Evolutionary conservation across 306 rosid genomes (phyloP), one percentile per base, ranked within the genome.

Genomic region (Vigna unguiculata): DNA sequence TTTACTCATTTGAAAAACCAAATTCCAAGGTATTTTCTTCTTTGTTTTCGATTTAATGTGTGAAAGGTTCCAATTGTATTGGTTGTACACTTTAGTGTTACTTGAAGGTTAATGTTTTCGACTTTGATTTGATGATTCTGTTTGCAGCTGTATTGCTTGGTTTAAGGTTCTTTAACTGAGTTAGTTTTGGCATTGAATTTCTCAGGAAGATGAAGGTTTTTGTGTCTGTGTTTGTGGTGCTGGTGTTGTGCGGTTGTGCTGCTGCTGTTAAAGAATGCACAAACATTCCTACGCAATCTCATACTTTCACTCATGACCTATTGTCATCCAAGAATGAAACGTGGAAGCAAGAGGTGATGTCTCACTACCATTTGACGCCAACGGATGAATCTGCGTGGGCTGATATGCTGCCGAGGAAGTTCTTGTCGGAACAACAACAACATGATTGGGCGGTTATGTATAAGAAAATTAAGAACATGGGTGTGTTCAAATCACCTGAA

Each of bases 381-480:
- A 85, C 89, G 2, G 94, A 94, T 87, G 97, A 92, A 3, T 82
- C 87, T 2, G 89, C 86, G 13, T 90, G 98, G 98, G 79, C 71
- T 3, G 82, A 84, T 54, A 76, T 91, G 90, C 69, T 86, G 1
- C 91, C 96, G 3, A 89, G 95, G 80, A 90, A 87, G 86, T 20
- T 83, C 4, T 68, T 88, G 85, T 58, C 55, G 51, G 91, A 87
- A 74, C 82, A 84, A 55, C 84, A 82, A 7, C 86, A 80, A 40
- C 46, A 24, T 61, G 88, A 76, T 32, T 94, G 98, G 98, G 79
- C 63, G 40, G 52, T 84, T 74, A 74, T 85, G 88, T 94, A 90
- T 67, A 83, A 82, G 80, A 77, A 86, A 13, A 78, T 94, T 71
- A 94, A 90, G 74, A 80, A 65, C 54, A 4, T 69, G 14, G 88